phyloP scores from a whole-genome alignment of 129 eudicot genomes.

The Chrysanthemum makinoi region DNA sequence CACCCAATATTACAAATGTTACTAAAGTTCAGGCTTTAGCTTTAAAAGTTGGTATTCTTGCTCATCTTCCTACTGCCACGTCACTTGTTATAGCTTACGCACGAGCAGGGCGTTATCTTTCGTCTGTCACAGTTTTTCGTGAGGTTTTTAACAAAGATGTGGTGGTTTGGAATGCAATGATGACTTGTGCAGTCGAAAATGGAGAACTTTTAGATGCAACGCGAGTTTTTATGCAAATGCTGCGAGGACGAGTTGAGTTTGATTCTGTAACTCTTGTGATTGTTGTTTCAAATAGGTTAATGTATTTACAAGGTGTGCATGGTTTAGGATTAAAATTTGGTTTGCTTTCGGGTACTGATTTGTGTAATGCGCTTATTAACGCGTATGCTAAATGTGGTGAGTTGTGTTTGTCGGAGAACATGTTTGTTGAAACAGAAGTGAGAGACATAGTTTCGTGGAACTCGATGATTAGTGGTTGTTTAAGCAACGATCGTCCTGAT shows the following conservation, averaged over 20 bases:
- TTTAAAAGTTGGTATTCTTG: constrained; percentile 48
- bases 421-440: constrained; percentile 36
- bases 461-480: constrained; percentile 52
- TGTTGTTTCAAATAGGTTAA: constrained; percentile 35
- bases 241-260: constrained; percentile 40
- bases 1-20: constrained; percentile 26
- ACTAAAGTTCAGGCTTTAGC: constrained; percentile 46
- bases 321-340: constrained; percentile 47
- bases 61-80: constrained; percentile 47
- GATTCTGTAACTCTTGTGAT: constrained; percentile 57
- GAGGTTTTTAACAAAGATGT: constrained; percentile 53
- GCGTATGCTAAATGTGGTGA: constrained; percentile 53
- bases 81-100: constrained; percentile 51
- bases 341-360: constrained; percentile 36
- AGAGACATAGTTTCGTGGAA: constrained; percentile 60
- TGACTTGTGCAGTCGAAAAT: constrained; percentile 40
- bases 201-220: constrained; percentile 18
- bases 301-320: constrained; percentile 37
- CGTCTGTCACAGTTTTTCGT: constrained; percentile 37
- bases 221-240: constrained; percentile 44
- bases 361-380: constrained; percentile 48
- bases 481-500: constrained; percentile 39
- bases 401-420: constrained; percentile 43
- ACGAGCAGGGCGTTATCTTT: constrained; percentile 36
- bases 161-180: constrained; percentile 71